Conservation (phyloP, 345 rosid genomes). For the Crucihimalaya himalaica region DNA sequence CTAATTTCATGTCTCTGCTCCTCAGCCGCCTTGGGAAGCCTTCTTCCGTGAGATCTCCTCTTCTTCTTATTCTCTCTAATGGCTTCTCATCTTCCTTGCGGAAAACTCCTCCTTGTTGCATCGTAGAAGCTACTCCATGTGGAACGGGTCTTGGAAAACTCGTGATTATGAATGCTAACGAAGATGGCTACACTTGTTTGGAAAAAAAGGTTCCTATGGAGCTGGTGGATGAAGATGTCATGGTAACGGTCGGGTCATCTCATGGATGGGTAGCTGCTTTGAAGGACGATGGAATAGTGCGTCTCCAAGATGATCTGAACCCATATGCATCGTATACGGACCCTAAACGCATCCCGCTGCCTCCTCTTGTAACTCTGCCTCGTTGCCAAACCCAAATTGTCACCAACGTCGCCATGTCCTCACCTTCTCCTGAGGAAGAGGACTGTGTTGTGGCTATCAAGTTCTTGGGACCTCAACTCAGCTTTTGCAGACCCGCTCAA, state of each 20-base stretch:
- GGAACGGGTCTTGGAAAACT: background rate
- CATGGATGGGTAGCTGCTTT: conserved; percentile 12
- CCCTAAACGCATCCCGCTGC: background rate
- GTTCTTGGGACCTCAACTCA: background rate
- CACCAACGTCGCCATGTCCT: background rate
- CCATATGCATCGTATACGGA: background rate
- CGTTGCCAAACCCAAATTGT: background rate
- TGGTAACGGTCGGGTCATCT: background rate
- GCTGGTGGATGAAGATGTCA: background rate
- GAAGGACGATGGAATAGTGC: background rate
- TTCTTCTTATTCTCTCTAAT: background rate
- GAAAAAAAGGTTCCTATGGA: background rate
- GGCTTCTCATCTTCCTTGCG: conserved; percentile 3
- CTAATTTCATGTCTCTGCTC: too few relatives aligned
- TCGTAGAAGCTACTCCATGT: background rate
- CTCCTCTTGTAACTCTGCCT: conserved; percentile 12
- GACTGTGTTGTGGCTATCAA: conserved; percentile 2
- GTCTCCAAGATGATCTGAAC: conserved; percentile 1
- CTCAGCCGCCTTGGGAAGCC: too few relatives aligned
- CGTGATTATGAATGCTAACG: background rate
- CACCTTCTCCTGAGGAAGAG: background rate
- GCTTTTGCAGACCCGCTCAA: background rate
- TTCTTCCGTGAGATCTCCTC: too few relatives aligned
- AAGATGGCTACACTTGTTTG: background rate
- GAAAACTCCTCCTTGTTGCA: background rate